Base-by-base conservation (phyloP, 2,329 filamentous ascomycete genomes). In the Lithohypha guttulata region DNA sequence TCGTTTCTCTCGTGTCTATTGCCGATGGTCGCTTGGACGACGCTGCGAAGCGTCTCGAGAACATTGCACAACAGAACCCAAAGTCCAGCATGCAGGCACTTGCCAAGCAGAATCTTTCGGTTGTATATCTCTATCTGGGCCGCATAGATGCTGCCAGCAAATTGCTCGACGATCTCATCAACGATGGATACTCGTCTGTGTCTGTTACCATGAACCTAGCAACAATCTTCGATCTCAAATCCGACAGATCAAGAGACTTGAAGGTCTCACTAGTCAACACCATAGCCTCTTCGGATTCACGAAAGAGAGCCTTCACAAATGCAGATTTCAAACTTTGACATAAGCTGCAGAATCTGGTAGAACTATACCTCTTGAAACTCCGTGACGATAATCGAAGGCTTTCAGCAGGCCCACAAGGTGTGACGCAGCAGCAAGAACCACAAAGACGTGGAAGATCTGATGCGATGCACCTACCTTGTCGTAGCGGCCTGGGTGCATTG, bases 391-490 rank as follows among this genome's bases (percentile, higher is more conserved):
- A 60, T 94, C 84, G 62, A 95, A 94, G 3, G 87, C 87, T 59
- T 77, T 81, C 20, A 83, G 57, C 62, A 96, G 71, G 34, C 84
- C 87, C 37, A 77, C 78, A 43, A 96, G 66, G 65, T 98, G 91
- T 17, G 81, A 74, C 1, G 74, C 71, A 0, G 85, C 89, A 0
- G 91, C 91, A 44, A 86, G 60, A 11, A 96, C 68, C 19, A 98
- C 87, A 47, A 91, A 71, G 26, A 93, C 66, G 64, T 98, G 91
- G 59, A 98, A 98, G 48, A 98, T 81, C 63, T 98, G 91, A 61
- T 98, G 91, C 14, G 85, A 94, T 56, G 79, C 86, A 25, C 91
- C 89, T 74, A 83, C 83, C 36, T 95, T 83, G 61, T 98, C 91
- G 55, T 89, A 95, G 6, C 60, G 67, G 1, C 85, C 84, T 0